Evolutionary conservation across 1,284 basidiomycete genomes (phyloP).

Genomic region (Leccinum fuscescens): DNA sequence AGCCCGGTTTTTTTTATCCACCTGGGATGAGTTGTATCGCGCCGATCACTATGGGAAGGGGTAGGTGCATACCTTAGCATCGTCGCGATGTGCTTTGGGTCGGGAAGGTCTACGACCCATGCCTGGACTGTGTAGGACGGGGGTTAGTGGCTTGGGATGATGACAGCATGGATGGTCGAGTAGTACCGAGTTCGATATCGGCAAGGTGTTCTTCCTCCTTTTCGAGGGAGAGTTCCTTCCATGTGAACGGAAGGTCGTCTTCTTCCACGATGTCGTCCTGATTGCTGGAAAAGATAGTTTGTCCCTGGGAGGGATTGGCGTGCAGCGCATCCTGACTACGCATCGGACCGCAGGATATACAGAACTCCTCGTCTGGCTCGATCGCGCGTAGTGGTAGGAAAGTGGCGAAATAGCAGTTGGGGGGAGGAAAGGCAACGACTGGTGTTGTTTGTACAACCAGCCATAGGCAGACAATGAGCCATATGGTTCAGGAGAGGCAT

Average conservation of each 20-base stretch:
- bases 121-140: conserved; percentile 45
- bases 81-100: conserved; percentile 57
- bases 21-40: conserved; percentile 37
- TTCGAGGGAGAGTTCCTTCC: conserved; percentile 53
- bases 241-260: conserved; percentile 60
- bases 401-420: too few relatives aligned
- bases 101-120: conserved; percentile 86
- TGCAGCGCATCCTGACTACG: conserved; percentile 32
- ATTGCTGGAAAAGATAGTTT: conserved; percentile 23
- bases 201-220: conserved; percentile 59
- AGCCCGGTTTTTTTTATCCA: conserved; percentile 64
- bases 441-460: too few relatives aligned
- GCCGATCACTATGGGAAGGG: not conserved
- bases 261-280: conserved; percentile 48
- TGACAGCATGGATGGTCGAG: not conserved
- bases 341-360: conserved; percentile 27
- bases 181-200: conserved; percentile 51
- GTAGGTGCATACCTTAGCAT: conserved; percentile 56
- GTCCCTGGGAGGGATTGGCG: conserved; percentile 18
- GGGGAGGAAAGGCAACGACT: too few relatives aligned
- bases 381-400: conserved; percentile 33
- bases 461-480: too few relatives aligned
- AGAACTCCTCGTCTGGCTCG: conserved; percentile 63
- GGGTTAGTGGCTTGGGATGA: not conserved
- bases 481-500: too few relatives aligned